Conservation (phyloP, 2,329 filamentous ascomycete species). For the Sarocladiaceae sp. region DNA sequence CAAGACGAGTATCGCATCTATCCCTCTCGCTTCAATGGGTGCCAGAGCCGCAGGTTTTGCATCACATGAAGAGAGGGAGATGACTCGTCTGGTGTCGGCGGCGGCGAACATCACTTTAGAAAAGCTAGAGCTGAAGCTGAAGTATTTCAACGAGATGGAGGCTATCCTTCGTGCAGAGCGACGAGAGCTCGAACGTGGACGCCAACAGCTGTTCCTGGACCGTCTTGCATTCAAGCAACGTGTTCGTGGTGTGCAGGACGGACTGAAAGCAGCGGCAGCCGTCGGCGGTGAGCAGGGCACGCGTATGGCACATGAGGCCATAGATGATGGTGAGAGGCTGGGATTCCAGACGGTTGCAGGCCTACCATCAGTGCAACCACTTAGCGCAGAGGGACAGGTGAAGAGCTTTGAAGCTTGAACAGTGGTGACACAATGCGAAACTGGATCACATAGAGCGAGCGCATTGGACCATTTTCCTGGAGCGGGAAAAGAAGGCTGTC, state of each 20-base stretch:
- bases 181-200: slow-evolving; percentile 83
- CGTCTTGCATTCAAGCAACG: slow-evolving; percentile 85
- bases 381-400: slow-evolving; percentile 50
- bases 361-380: slow-evolving; percentile 44
- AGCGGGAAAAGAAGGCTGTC: background rate
- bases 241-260: slow-evolving; percentile 76
- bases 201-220: slow-evolving; percentile 92
- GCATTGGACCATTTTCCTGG: background rate
- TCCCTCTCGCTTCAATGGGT: slow-evolving; percentile 81
- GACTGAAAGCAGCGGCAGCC: slow-evolving; percentile 53
- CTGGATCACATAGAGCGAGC: background rate
- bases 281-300: slow-evolving; percentile 46
- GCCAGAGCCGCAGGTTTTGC: slow-evolving; percentile 83
- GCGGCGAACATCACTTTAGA: slow-evolving; percentile 92
- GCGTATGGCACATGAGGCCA: slow-evolving; percentile 42
- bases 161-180: slow-evolving; percentile 86
- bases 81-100: slow-evolving; percentile 87
- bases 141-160: slow-evolving; percentile 97
- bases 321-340: slow-evolving; percentile 47
- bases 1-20: slow-evolving; percentile 58
- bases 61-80: slow-evolving; percentile 94
- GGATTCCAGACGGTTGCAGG: slow-evolving; percentile 45
- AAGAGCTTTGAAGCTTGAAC: slow-evolving; percentile 54
- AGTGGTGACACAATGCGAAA: background rate
- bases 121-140: slow-evolving; percentile 92